Conservation (phyloP, 1,284 basidiomycete genomes). For the Austropuccinia psidii region DNA sequence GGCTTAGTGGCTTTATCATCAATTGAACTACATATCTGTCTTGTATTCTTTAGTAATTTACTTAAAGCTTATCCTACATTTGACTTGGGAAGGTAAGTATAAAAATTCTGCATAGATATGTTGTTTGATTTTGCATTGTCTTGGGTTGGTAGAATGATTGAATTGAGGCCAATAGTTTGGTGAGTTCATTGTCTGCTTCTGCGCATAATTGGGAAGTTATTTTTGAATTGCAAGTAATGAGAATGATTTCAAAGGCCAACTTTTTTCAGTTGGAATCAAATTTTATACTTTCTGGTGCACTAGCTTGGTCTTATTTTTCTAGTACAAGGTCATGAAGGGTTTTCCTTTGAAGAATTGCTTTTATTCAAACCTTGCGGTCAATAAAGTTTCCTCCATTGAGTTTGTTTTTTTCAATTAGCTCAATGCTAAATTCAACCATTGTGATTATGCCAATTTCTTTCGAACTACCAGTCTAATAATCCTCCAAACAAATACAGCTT, state of each 20-base stretch:
- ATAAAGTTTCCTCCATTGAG: not conserved
- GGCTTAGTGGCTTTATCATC: not conserved
- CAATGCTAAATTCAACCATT: not conserved
- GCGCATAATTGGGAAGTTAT: not conserved
- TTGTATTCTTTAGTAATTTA: not conserved
- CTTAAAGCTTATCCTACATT: not conserved
- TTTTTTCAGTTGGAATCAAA: not conserved
- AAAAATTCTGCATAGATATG: not conserved
- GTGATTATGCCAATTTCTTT: no score
- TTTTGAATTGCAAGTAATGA: not conserved
- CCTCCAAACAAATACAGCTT: no score
- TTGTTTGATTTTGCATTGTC: constrained; percentile 7
- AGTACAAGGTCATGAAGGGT: not conserved
- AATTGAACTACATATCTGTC: not conserved
- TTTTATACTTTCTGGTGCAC: not conserved
- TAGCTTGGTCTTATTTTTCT: not conserved
- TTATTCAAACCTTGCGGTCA: not conserved
- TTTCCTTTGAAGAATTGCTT: no score
- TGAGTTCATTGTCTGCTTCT: not conserved
- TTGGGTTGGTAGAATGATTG: constrained; percentile 1
- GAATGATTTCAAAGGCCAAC: not conserved
- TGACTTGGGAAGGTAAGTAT: not conserved
- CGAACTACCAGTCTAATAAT: not conserved
- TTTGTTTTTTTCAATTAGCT: not conserved
- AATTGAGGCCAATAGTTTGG: not conserved